A percentile compares a stretch with the other conserved stretches of the same genome.
Conservation (phyloP, 2,329 filamentous ascomycete species). For the Aspergillus ochraceoroseus region DNA sequence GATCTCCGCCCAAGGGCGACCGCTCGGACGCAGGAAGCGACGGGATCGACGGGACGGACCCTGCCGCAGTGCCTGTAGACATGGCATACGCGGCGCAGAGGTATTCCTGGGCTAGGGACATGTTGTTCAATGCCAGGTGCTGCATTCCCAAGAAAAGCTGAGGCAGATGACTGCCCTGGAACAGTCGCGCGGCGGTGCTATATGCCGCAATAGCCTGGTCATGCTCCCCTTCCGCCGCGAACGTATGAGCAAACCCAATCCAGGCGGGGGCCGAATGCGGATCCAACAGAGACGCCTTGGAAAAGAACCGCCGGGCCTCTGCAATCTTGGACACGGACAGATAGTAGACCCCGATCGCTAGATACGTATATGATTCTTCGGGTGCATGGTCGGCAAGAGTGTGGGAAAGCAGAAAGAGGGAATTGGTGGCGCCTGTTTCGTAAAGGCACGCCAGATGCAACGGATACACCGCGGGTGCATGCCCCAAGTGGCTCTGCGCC, state of each 20-base stretch:
- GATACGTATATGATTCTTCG: constrained; percentile 84
- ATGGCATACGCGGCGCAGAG: constrained; percentile 76
- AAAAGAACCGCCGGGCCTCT: constrained; percentile 92
- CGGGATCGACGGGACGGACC: constrained; percentile 26
- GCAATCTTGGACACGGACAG: constrained; percentile 82
- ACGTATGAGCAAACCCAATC: constrained; percentile 98
- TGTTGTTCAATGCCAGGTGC: constrained; percentile 91
- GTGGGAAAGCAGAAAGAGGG: constrained; percentile 86
- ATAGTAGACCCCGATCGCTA: constrained; percentile 94
- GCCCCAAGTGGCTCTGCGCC: constrained; percentile 40
- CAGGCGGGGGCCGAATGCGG: constrained; percentile 95
- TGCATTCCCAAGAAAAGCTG: constrained; percentile 98
- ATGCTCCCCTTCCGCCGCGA: constrained; percentile 94
- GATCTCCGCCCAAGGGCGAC: constrained; percentile 54
- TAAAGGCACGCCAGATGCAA: constrained; percentile 87
- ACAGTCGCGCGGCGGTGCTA: constrained; percentile 86
- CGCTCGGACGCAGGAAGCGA: constrained; percentile 22
- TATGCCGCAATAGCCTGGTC: constrained; percentile 98
- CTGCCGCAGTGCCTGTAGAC: constrained; percentile 41
- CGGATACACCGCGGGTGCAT: constrained; percentile 63
- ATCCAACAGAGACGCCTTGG: constrained; percentile 95
- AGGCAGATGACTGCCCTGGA: constrained; percentile 93
- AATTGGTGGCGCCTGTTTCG: constrained; percentile 79
- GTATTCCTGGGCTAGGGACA: constrained; percentile 90
- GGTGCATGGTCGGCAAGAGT: constrained; percentile 89